Evolutionary conservation across 139 green algal genomes (phyloP).

Genomic region (Mesotaenium endlicherianum): DNA sequence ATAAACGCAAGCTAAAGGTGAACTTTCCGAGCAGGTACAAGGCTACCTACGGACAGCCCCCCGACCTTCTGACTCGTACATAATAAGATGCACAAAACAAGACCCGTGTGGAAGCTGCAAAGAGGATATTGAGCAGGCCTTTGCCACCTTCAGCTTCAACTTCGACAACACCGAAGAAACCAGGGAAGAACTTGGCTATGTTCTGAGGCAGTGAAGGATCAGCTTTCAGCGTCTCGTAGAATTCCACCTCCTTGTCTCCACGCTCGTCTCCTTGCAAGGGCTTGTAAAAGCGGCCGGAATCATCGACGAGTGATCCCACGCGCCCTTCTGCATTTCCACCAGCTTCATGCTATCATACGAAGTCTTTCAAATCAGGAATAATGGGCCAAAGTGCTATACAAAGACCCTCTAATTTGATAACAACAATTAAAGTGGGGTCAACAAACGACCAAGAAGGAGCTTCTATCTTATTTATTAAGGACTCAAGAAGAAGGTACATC

Average conservation of each 20-base stretch:
- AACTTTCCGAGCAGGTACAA: too few relatives aligned
- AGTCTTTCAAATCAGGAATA: neutral
- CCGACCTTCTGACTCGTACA: too few relatives aligned
- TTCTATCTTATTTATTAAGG: neutral
- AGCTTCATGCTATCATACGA: too few relatives aligned
- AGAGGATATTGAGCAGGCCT: slow-evolving; percentile 11
- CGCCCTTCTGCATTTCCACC: slow-evolving; percentile 35
- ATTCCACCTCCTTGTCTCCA: slow-evolving; percentile 21
- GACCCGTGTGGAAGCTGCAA: neutral
- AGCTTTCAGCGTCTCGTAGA: slow-evolving; percentile 16
- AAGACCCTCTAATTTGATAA: neutral
- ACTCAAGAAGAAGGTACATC: too few relatives aligned
- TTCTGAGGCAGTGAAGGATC: slow-evolving; percentile 3
- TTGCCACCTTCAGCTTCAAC: neutral
- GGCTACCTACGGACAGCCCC: too few relatives aligned
- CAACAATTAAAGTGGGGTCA: neutral
- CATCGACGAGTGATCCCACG: slow-evolving; percentile 27
- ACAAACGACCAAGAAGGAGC: neutral
- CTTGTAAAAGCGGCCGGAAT: slow-evolving; percentile 28
- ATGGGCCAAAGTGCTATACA: neutral
- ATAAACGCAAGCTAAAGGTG: too few relatives aligned
- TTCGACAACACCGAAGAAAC: neutral
- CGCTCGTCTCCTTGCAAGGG: slow-evolving; percentile 20
- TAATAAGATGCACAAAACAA: too few relatives aligned
- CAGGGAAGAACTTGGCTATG: slow-evolving; percentile 6